Base-by-base conservation (phyloP, 2,329 filamentous ascomycete species). In the Arthrobotrys pseudoclavata region DNA sequence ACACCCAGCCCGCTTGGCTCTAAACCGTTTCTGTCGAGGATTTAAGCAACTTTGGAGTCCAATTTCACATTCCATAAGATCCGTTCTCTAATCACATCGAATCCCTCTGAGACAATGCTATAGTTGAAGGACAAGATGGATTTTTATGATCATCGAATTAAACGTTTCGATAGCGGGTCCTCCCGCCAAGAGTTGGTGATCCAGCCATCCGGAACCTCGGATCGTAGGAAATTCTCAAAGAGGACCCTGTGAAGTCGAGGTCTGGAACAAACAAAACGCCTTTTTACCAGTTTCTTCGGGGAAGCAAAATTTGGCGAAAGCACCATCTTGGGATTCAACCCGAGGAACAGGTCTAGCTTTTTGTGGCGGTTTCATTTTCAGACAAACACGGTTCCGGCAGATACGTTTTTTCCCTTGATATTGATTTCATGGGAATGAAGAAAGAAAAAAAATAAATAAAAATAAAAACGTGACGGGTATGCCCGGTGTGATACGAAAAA, bases 191-290 rank as follows among this genome's bases (percentile, higher is more conserved):
- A 67, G 47, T 60, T 76, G 47, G 60, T 61, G 72, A 70, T 70
- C 72, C 72, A 76, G 50, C 72, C 72, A 76, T 52, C 42, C 72
- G 72, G 72, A 76, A 76, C 72, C 72, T 76, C 72, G 72, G 72
- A 76, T 76, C 50, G 48, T 57, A 42, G 52, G 22, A 61, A 70
- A 47, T 61, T 47, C 20, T 6, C 47, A 9, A 20, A n/a, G 18
- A 12, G 45, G 66, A 31, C 22, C 55, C 55, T 47, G 42, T 66
- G 64, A 76, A 60, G 20, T 42, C 55, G 34, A 60, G 42, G 63
- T 45, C 42, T 57, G 62, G 55, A 67, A 53, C 42, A 20, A 34
- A 40, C 37, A 31, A 47, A 45, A 45, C 22, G 50, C 61, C 53
- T 50, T 55, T 31, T 67, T 40, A 34, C 34, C 48, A 45, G 24